Evolutionary conservation across 768 basidiomycete genomes (phyloP), one percentile per base, ranked within the genome.

Genomic region (Mycena metata): DNA sequence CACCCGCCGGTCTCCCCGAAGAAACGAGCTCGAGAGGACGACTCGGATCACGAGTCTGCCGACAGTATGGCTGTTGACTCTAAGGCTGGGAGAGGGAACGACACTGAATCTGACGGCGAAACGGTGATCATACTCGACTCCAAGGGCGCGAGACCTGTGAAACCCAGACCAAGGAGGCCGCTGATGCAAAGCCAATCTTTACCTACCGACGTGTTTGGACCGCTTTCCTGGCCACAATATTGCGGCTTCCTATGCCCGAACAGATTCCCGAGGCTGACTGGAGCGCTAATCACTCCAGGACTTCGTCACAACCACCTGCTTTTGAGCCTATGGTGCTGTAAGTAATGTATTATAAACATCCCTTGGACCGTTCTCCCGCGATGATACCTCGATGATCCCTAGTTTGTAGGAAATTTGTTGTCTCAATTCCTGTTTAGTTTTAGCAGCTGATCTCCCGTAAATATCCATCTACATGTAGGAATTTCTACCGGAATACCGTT

Each of bases 211-310:
- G 26, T 72, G 45, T 72, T 72, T 61, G 70, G 60, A 42, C 59
- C 36, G 60, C 39, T 57, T 33, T 43, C n/a, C 50, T 51, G 46
- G 47, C 41, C 33, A 59, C 35, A 13, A 36, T 47, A 26, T 51
- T 21, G 60, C 23, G 10, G 36, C 33, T 17, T 21, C 56, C 41
- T n/a, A 58, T 56, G 68, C 24, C 55, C 17, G 69, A 41, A 66
- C 70, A 65, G 60, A 64, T 17, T 42, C 60, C 42, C 60, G 85
- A 86, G 69, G 80, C 83, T 45, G 85, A 85, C 72, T 84, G 84
- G 83, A 85, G 83, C 72, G 61, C 73, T 24, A 69, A 74, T 12
- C 67, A 30, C 35, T 66, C 74, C 63, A 62, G 72, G 45, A 23
- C 66, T 26, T 51, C 71, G 23, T 73, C 73, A 46, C 76, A 69